Evolutionary conservation across 106 monocot genomes (phyloP).

Genomic region (Allium fistulosum): DNA sequence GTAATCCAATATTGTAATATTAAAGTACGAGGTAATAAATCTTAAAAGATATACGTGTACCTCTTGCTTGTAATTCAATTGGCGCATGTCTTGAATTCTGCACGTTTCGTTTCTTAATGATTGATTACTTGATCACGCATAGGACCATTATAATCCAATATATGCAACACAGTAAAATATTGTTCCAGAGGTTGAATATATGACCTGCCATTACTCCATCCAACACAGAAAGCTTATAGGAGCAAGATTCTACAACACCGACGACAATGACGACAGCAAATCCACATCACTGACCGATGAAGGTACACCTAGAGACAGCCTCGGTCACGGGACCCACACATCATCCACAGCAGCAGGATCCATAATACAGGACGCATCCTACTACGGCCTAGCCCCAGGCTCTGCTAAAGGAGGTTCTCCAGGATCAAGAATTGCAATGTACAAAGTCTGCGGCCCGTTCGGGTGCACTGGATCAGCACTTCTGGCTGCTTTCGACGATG

Average conservation of each 20-base stretch:
- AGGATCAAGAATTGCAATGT: conserved; percentile 54
- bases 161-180: too few species aligned
- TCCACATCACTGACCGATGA: background rate
- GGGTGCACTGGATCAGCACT: conserved; percentile 68
- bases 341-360: conserved; percentile 67
- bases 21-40: too few species aligned
- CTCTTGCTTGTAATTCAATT: too few species aligned
- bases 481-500: conserved; percentile 62
- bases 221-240: conserved; percentile 73
- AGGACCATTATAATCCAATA: too few species aligned
- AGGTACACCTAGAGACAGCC: conserved; percentile 43
- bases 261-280: background rate
- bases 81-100: too few species aligned
- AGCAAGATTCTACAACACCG: conserved; percentile 40
- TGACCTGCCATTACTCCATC: background rate
- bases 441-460: conserved; percentile 33
- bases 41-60: too few species aligned
- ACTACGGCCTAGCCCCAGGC: conserved; percentile 63
- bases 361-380: conserved; percentile 34
- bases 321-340: conserved; percentile 83
- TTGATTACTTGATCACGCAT: too few species aligned
- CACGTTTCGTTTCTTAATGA: too few species aligned
- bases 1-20: too few species aligned
- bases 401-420: conserved; percentile 67
- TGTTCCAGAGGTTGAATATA: too few species aligned